Conservation (phyloP, 805 yeast species). For the Zygoascus biomembranicola region DNA sequence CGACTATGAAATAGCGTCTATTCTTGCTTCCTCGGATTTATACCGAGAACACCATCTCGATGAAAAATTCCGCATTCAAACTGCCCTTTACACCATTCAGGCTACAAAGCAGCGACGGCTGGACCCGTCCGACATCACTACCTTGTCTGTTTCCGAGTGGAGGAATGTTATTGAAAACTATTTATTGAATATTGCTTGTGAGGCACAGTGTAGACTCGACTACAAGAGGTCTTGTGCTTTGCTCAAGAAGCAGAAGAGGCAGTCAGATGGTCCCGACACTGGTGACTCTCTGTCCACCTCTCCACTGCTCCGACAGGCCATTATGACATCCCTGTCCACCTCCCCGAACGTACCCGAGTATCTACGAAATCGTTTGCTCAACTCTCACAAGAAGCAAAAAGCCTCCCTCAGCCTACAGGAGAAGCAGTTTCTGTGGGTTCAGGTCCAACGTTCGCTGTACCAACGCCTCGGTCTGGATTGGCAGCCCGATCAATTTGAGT, state of each 20-base stretch:
- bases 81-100: slow-evolving; percentile 54
- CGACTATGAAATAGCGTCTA: slow-evolving; percentile 40
- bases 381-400: slow-evolving; percentile 9
- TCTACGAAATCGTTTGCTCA: background rate
- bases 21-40: slow-evolving; percentile 51
- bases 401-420: slow-evolving; percentile 42
- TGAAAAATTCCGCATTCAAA: slow-evolving; percentile 42
- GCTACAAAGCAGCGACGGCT: slow-evolving; percentile 33
- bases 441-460: slow-evolving; percentile 54
- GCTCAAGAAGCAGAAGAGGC: slow-evolving; percentile 13
- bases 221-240: slow-evolving; percentile 41
- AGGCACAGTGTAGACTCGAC: slow-evolving; percentile 53
- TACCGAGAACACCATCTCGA: slow-evolving; percentile 57
- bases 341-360: slow-evolving; percentile 13
- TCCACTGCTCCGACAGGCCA: slow-evolving; percentile 28
- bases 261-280: background rate
- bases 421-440: slow-evolving; percentile 53
- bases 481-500: slow-evolving; percentile 31
- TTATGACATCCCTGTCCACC: slow-evolving; percentile 23
- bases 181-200: slow-evolving; percentile 22
- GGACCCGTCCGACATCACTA: slow-evolving; percentile 8
- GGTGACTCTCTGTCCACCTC: slow-evolving; percentile 5
- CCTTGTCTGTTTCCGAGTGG: slow-evolving; percentile 50
- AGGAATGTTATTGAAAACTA: slow-evolving; percentile 67
- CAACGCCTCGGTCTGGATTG: slow-evolving; percentile 52